Evolutionary conservation across 2,329 filamentous ascomycete genomes (phyloP), one percentile per base, ranked within the genome.

Genomic region (Zalaria obscura): DNA sequence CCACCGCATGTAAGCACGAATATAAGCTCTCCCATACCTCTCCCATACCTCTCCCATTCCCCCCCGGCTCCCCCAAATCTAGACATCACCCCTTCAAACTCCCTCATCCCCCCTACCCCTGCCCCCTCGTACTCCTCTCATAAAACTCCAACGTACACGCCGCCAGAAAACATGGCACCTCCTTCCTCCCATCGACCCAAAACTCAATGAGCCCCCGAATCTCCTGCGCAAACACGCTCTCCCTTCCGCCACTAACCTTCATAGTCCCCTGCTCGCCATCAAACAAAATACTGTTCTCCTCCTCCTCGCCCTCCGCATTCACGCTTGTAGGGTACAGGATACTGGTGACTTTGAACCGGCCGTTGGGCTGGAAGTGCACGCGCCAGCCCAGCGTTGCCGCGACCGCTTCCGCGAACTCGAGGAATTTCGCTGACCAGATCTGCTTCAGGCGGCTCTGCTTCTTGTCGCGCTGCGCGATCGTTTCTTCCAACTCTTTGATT

Each of bases 391-490:
- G 72, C 1, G 94, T 81, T 18, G 80, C 86, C 48, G 88, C 88
- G 44, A 98, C 88, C 28, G 88, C 86, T 63, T 96, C 87, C 39
- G 93, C 85, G 66, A 98, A 96, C 64, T 98, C 91, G 52, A 83
- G 78, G 1, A 83, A 87, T 60, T 96, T 98, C 50, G 82, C 76
- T 0, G 76, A 76, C 83, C 86, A 98, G 43, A 96, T 91, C 55
- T 95, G 83, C 52, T 93, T 93, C 8, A 96, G 76, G 2, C 91
- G 83, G 25, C 78, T 72, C 48, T 83, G 83, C 37, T 83, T 80
- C 63, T 95, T 98, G 50, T 91, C 82, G 33, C 71, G 71, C 25
- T 77, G 77, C 25, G 79, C 78, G 7, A 69, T 54, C 11, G 60
- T 54, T n/a, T 51, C 43, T 29, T 60, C 50, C 1, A 62, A 49